Evolutionary conservation across 768 basidiomycete species (phyloP).

Genomic region (Fomitopsis pulvina): DNA sequence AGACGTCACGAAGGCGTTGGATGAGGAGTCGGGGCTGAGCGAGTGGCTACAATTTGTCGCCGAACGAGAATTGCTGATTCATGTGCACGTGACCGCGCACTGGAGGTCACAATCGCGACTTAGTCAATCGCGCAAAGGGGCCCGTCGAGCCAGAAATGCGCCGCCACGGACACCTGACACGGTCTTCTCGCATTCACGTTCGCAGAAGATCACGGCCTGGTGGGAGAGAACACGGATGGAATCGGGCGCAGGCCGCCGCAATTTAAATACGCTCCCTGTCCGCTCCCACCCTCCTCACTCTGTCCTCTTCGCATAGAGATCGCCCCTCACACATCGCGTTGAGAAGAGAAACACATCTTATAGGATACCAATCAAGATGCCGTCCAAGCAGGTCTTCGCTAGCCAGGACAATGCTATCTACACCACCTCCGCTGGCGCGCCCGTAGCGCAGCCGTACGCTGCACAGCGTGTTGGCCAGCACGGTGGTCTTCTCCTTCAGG

Average conservation of each 20-base stretch:
- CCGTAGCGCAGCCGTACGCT: constrained; percentile 70
- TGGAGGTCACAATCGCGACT: neutral
- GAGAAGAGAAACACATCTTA: constrained; percentile 5
- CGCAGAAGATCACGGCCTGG: neutral
- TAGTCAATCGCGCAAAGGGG: constrained; percentile 2
- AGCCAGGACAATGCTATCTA: constrained; percentile 56
- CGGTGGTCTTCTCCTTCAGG: constrained; percentile 88
- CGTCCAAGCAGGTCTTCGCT: constrained; percentile 52
- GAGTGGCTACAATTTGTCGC: neutral
- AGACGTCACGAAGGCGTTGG: neutral
- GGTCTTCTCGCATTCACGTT: neutral
- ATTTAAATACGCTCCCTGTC: constrained; percentile 4
- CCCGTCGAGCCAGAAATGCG: neutral
- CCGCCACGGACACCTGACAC: constrained; percentile 1
- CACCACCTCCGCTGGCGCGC: constrained; percentile 83
- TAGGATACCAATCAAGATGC: constrained; percentile 45
- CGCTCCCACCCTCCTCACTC: constrained; percentile 4
- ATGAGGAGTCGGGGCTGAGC: neutral
- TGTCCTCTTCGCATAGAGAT: constrained; percentile 4
- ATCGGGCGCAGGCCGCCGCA: constrained; percentile 2
- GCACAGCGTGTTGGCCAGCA: constrained; percentile 65
- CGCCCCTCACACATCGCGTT: neutral
- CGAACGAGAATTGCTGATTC: constrained; percentile 5
- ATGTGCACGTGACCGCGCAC: constrained; percentile 3
- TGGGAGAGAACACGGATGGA: neutral